Conservation (phyloP, 371 early-diverging fungal species). For the Mucor racemosus region DNA sequence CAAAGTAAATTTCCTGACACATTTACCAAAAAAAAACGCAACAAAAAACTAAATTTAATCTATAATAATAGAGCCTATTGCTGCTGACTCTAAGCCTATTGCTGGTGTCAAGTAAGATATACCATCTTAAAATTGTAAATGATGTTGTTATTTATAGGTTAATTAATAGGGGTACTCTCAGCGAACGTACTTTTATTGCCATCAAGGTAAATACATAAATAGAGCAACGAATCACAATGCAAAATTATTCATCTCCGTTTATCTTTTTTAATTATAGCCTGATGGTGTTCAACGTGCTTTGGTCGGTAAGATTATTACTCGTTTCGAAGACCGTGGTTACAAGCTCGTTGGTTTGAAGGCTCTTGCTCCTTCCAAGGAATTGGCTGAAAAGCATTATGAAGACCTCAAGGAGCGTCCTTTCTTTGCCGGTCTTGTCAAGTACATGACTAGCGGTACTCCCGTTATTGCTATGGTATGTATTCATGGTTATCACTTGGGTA, state of each 20-base stretch:
- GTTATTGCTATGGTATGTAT: constrained; percentile 67
- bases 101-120: constrained; percentile 66
- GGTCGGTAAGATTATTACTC: constrained; percentile 82
- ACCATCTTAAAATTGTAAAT: no score
- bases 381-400: constrained; percentile 88
- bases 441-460: constrained; percentile 70
- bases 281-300: constrained; percentile 84
- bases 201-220: constrained; percentile 55
- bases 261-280: constrained; percentile 34
- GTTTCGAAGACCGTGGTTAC: constrained; percentile 83
- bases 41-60: no score
- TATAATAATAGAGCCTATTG: constrained; percentile 27
- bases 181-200: constrained; percentile 85
- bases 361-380: constrained; percentile 64
- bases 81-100: constrained; percentile 60
- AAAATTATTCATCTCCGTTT: not conserved
- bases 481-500: constrained; percentile 14
- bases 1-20: constrained; percentile 30
- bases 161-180: constrained; percentile 54
- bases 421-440: constrained; percentile 85
- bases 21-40: no score
- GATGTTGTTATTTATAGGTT: not conserved
- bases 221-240: not conserved
- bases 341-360: constrained; percentile 66
- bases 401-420: constrained; percentile 86